Conservation (phyloP, 2,329 filamentous ascomycete genomes). For the Ophiocordyceps robertsii region DNA sequence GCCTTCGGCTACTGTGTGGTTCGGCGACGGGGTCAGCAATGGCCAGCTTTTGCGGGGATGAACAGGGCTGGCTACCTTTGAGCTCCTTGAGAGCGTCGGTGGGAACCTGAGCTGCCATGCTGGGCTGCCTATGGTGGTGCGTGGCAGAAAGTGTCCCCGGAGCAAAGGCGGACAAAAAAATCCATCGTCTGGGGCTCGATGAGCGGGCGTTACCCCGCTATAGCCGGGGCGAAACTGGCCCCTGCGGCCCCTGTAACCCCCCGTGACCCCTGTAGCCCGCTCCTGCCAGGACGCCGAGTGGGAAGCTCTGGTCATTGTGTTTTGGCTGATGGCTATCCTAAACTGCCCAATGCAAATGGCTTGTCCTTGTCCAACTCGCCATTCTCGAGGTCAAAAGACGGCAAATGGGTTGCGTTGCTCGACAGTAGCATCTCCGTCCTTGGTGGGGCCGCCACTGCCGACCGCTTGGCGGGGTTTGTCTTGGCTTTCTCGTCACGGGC, state of each 20-base stretch:
- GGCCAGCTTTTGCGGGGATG: not conserved
- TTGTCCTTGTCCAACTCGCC: too few relatives aligned
- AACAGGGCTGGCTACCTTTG: slow-evolving; percentile 18
- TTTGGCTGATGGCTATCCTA: too few relatives aligned
- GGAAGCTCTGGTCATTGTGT: too few relatives aligned
- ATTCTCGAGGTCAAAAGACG: too few relatives aligned
- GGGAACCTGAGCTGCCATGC: slow-evolving; percentile 29
- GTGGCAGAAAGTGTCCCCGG: not conserved
- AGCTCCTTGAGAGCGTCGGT: slow-evolving; percentile 30
- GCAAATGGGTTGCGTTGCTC: too few relatives aligned
- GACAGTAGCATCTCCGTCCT: too few relatives aligned
- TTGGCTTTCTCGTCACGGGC: not conserved
- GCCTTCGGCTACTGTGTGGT: slow-evolving; percentile 23
- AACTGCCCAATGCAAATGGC: too few relatives aligned
- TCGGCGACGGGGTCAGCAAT: not conserved
- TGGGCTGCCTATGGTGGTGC: slow-evolving; percentile 9
- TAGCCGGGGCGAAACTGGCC: not conserved
- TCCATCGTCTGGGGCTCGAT: not conserved
- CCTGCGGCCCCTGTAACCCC: not conserved
- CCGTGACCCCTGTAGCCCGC: too few relatives aligned
- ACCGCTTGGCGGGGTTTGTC: too few relatives aligned
- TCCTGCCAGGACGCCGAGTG: too few relatives aligned
- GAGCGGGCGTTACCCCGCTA: not conserved
- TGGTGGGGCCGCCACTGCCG: too few relatives aligned
- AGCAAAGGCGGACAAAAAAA: not conserved